Evolutionary conservation across 2,329 filamentous ascomycete genomes (phyloP).

Genomic region (Colletotrichum musae): DNA sequence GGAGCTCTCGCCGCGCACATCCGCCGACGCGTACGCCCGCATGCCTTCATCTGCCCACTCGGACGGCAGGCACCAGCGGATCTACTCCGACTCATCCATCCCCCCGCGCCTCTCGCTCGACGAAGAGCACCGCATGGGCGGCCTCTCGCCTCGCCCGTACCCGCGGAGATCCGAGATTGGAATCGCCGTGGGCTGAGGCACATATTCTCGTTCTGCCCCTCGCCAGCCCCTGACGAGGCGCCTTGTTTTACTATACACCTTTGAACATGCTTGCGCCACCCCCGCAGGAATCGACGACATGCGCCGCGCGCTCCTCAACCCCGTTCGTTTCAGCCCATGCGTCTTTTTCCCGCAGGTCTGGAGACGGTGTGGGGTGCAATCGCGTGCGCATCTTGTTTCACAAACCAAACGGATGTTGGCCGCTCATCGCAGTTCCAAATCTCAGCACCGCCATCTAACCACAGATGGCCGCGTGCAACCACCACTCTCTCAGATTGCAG

Average conservation of each 20-base stretch:
- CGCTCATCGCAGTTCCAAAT: constrained; percentile 5
- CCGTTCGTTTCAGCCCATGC: constrained; percentile 30
- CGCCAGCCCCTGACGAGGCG: not conserved
- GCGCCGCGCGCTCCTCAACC: constrained; percentile 6
- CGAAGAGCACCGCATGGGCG: constrained; percentile 61
- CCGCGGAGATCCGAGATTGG: constrained; percentile 66
- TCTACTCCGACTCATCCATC: constrained; percentile 60
- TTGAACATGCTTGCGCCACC: not conserved
- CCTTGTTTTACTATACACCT: constrained; percentile 14
- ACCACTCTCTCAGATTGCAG: not conserved
- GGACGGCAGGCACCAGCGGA: constrained; percentile 51
- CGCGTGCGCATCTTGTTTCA: constrained; percentile 14
- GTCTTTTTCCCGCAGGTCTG: constrained; percentile 37
- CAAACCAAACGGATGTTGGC: constrained; percentile 9
- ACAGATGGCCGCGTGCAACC: not conserved
- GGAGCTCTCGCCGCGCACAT: constrained; percentile 53
- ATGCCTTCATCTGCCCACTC: constrained; percentile 41
- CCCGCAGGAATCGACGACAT: constrained; percentile 4
- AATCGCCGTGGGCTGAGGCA: constrained; percentile 66
- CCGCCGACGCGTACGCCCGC: constrained; percentile 48
- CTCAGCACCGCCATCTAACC: constrained; percentile 13
- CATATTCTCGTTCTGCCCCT: not conserved
- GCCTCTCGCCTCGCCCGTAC: constrained; percentile 64
- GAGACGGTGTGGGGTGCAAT: constrained; percentile 24
- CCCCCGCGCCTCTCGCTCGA: constrained; percentile 62